Conservation (phyloP, 352 stramenopile genomes). For the Phytopythium vexans region DNA sequence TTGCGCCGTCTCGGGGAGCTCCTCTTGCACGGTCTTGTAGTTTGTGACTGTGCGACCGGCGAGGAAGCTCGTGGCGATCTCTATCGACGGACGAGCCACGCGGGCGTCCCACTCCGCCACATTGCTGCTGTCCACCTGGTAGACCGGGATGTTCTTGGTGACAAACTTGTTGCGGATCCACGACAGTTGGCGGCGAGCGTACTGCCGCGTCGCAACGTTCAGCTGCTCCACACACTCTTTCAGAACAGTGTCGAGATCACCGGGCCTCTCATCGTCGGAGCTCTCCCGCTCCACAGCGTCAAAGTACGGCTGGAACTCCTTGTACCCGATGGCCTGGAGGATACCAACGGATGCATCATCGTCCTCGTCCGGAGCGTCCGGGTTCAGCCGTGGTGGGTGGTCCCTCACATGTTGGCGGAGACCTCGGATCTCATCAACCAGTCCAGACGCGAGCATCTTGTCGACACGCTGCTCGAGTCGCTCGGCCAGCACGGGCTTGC, state of each 20-base stretch:
- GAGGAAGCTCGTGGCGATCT: conserved; percentile 65
- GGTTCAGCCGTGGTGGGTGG: conserved; percentile 34
- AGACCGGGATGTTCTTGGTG: conserved; percentile 81
- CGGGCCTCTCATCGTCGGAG: conserved; percentile 7
- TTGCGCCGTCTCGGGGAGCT: conserved; percentile 35
- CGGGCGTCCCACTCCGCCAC: conserved; percentile 48
- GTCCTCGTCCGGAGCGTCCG: conserved; percentile 16
- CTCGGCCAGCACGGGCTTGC: conserved; percentile 52
- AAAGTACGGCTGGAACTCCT: conserved; percentile 87
- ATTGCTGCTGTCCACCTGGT: conserved; percentile 82
- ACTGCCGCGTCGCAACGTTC: conserved; percentile 80
- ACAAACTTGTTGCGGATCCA: conserved; percentile 89
- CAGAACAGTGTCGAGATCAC: conserved; percentile 40
- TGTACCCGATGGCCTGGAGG: conserved; percentile 89
- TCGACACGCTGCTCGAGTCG: conserved; percentile 71
- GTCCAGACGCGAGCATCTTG: conserved; percentile 73
- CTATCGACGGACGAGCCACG: conserved; percentile 56
- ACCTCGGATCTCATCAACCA: conserved; percentile 75
- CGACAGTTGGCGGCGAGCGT: conserved; percentile 80
- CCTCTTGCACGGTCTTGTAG: conserved; percentile 43
- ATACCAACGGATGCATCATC: conserved; percentile 64
- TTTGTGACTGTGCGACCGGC: conserved; percentile 17
- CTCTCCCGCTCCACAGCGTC: conserved; percentile 44
- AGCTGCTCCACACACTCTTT: conserved; percentile 70
- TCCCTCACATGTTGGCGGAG: conserved; percentile 46